phyloP scores from a whole-genome alignment of 2,329 filamentous ascomycete genomes.

The Trichoderma arundinaceum region DNA sequence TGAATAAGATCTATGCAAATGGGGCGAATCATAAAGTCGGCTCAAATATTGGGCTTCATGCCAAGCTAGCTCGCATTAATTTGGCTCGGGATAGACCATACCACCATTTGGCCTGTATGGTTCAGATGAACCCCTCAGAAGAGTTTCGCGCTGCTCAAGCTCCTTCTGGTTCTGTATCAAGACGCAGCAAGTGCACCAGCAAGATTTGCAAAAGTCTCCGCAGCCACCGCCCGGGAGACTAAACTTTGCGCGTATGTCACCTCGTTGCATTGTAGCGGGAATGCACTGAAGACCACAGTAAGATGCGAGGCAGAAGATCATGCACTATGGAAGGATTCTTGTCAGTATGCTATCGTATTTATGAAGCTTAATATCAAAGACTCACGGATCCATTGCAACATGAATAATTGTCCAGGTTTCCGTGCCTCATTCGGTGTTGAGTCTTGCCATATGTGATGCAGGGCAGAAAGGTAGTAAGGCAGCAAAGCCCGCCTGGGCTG shows the following conservation, averaged over 20 bases:
- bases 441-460: slow-evolving; percentile 58
- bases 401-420: slow-evolving; percentile 51
- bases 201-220: slow-evolving; percentile 50
- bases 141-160: slow-evolving; percentile 45
- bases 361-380: neutral
- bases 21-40: neutral
- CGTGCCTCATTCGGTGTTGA: slow-evolving; percentile 51
- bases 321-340: slow-evolving; percentile 43
- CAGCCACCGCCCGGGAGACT: slow-evolving; percentile 52
- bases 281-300: slow-evolving; percentile 51
- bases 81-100: slow-evolving; percentile 32
- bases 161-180: slow-evolving; percentile 57
- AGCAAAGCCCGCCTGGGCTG: slow-evolving; percentile 51
- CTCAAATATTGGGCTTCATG: neutral
- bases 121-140: slow-evolving; percentile 32
- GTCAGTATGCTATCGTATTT: slow-evolving; percentile 12
- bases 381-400: slow-evolving; percentile 55
- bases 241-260: slow-evolving; percentile 52
- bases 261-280: slow-evolving; percentile 53
- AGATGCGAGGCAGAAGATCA: slow-evolving; percentile 47
- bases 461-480: slow-evolving; percentile 52
- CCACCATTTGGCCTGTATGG: slow-evolving; percentile 34
- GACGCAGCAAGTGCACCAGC: slow-evolving; percentile 54
- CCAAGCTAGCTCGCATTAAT: neutral
- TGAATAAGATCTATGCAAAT: neutral